Conservation (phyloP, 2,329 filamentous ascomycete genomes). For the Colletotrichum tamarilloi region DNA sequence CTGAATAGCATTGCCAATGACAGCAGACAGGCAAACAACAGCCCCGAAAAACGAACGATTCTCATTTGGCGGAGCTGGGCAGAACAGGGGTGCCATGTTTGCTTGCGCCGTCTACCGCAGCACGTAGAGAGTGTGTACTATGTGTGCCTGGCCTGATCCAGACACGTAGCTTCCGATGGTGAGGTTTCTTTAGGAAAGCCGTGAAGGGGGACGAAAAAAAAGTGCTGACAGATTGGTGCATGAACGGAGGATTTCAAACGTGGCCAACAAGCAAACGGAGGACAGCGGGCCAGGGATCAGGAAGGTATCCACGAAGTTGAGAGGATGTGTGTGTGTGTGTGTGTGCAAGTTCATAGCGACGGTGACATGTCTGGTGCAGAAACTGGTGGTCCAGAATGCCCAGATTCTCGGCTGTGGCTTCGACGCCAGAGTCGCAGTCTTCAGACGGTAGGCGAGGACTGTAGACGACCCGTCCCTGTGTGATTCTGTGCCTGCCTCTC, state of each 20-base stretch:
- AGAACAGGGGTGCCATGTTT: background rate
- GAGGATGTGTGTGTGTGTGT: background rate
- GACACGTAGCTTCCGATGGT: background rate
- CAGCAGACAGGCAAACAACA: background rate
- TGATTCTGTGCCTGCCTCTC: background rate
- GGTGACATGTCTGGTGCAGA: background rate
- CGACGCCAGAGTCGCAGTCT: background rate
- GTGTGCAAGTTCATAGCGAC: background rate
- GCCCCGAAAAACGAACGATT: background rate
- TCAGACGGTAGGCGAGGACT: background rate
- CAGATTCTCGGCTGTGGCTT: constrained; percentile 16
- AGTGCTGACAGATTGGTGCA: constrained; percentile 24
- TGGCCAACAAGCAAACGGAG: constrained; percentile 8
- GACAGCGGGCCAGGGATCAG: background rate
- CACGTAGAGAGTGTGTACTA: background rate
- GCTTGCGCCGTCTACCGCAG: background rate
- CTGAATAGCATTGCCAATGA: background rate
- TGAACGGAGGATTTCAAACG: background rate
- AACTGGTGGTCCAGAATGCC: constrained; percentile 5
- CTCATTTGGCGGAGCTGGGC: background rate
- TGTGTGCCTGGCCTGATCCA: background rate
- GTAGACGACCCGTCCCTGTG: background rate
- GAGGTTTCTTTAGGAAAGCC: constrained; percentile 3
- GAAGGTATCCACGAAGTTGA: background rate
- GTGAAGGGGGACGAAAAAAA: background rate